These are phyloP conservation scores for Pestalotiopsis sp. DNA, from an alignment of 2,329 filamentous ascomycete species.

Conservation along the genomic window DNA sequence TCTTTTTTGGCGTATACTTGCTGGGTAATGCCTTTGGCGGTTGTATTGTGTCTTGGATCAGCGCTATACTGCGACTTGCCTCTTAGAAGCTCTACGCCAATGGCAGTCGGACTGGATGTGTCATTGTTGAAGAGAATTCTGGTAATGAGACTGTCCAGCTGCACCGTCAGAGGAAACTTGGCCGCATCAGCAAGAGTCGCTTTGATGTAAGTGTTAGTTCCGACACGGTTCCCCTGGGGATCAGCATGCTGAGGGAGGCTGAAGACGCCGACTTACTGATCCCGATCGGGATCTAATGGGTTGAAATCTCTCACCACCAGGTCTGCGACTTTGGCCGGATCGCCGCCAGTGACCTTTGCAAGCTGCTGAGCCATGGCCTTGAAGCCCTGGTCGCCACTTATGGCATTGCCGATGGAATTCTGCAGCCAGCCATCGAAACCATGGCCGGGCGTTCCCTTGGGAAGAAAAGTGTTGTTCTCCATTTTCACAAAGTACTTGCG, in stretches of 20 bases:
- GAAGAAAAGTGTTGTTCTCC: conserved; percentile 29
- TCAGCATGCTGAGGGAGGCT: conserved; percentile 26
- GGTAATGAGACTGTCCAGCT: conserved; percentile 28
- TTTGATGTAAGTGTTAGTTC: conserved; percentile 47
- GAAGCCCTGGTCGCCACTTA: conserved; percentile 20
- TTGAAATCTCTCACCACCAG: conserved; percentile 23
- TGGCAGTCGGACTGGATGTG: conserved; percentile 23
- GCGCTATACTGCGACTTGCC: conserved; percentile 34
- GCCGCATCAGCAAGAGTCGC: conserved; percentile 45
- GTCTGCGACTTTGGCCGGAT: conserved; percentile 15
- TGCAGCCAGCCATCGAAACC: conserved; percentile 29
- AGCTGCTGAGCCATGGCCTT: conserved; percentile 21
- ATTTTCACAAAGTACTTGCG: conserved; percentile 25
- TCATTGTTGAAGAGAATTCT: conserved; percentile 25
- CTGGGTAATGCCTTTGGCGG: conserved; percentile 26
- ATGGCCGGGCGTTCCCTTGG: conserved; percentile 24
- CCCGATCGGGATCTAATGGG: conserved; percentile 23
- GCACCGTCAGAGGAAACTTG: conserved; percentile 42
- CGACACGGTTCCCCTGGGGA: conserved; percentile 33
- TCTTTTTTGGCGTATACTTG: conserved; percentile 35
- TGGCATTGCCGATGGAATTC: conserved; percentile 26
- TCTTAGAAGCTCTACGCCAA: conserved; percentile 27
- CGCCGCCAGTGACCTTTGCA: conserved; percentile 24
- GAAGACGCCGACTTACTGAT: conserved; percentile 27
- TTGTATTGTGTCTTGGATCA: conserved; percentile 31